phyloP scores from a whole-genome alignment of 257 asterid genomes.

The Nyctanthes arbortristis region DNA sequence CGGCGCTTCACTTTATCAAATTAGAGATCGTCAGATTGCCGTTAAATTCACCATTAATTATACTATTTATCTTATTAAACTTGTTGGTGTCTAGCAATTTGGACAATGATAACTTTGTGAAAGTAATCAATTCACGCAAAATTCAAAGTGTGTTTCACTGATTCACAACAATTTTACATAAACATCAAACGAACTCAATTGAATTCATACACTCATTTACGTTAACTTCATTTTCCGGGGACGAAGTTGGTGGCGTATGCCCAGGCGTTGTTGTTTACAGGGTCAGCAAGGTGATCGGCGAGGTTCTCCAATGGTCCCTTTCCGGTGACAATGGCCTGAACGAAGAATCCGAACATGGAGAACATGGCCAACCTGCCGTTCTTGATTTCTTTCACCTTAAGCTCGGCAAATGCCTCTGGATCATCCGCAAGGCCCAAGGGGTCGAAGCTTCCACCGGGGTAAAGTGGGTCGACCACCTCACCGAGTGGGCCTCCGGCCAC shows the following conservation, averaged over 20 bases:
- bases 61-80: no score
- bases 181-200: not conserved
- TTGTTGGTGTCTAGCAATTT: not conserved
- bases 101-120: not conserved
- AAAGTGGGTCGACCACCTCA: not conserved
- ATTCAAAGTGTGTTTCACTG: conserved; percentile 17
- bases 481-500: not conserved
- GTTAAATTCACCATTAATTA: no score
- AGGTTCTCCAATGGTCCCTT: conserved; percentile 15
- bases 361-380: conserved; percentile 15
- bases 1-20: no score
- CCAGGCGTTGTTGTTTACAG: not conserved
- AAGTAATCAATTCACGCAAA: conserved; percentile 8
- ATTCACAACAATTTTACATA: conserved; percentile 32
- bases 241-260: not conserved
- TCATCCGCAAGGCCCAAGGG: not conserved
- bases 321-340: conserved; percentile 19
- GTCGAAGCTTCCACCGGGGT: not conserved
- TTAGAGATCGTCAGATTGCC: no score
- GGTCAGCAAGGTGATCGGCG: not conserved
- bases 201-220: not conserved
- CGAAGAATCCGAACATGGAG: not conserved
- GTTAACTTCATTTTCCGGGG: not conserved
- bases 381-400: conserved; percentile 16
- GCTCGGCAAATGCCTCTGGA: conserved; percentile 10